Evolutionary conservation across 2,329 filamentous ascomycete genomes (phyloP).

Genomic region (Epichloe glyceriae): DNA sequence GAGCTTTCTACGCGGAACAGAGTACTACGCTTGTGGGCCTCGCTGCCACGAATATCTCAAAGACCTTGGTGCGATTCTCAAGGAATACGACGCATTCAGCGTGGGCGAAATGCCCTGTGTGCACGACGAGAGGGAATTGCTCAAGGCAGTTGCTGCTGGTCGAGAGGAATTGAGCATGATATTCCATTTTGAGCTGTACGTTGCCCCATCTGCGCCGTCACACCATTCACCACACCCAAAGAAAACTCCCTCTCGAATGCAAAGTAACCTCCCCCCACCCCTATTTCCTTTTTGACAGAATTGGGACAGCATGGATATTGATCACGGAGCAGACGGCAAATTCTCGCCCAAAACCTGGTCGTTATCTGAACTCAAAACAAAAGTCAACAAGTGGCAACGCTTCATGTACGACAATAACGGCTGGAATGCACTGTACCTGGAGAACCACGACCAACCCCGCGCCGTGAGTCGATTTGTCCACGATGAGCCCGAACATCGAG

Average conservation of each 20-base stretch:
- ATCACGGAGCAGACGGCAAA: conserved; percentile 31
- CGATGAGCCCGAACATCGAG: conserved; percentile 35
- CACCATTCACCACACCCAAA: too few relatives aligned
- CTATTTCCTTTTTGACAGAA: not conserved
- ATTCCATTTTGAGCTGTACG: conserved; percentile 55
- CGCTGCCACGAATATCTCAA: conserved; percentile 32
- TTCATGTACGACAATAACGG: conserved; percentile 46
- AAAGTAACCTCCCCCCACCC: not conserved
- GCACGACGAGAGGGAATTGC: conserved; percentile 27
- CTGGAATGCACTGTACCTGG: conserved; percentile 53
- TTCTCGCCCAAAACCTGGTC: conserved; percentile 30
- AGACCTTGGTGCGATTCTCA: conserved; percentile 30
- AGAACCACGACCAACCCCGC: conserved; percentile 54
- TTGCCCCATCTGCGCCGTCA: not conserved
- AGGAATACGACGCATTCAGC: conserved; percentile 35
- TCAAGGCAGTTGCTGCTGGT: conserved; percentile 38
- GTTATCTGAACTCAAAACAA: conserved; percentile 37
- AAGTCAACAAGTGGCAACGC: conserved; percentile 44
- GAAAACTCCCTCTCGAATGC: not conserved
- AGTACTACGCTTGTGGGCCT: conserved; percentile 42
- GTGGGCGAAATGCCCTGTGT: conserved; percentile 39
- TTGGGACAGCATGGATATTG: conserved; percentile 31
- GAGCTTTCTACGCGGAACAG: conserved; percentile 19
- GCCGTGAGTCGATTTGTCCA: conserved; percentile 42
- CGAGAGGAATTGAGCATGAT: conserved; percentile 56